phyloP scores from a whole-genome alignment of 768 basidiomycete species.

The Lactarius indigo region DNA sequence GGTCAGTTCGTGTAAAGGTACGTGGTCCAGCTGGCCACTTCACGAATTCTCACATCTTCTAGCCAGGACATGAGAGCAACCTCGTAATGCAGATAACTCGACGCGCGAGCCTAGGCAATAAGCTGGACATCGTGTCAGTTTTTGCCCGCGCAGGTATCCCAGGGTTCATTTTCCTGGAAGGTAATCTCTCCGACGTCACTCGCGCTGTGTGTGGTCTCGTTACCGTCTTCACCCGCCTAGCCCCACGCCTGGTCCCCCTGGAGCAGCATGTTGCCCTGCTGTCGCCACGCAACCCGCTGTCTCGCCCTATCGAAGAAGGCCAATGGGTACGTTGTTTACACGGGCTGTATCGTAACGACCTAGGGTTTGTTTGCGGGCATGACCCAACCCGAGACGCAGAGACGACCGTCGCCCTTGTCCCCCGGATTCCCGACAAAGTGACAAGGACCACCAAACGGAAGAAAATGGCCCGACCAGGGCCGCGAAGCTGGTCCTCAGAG shows the following conservation, averaged over 20 bases:
- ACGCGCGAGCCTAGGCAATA: too few species aligned
- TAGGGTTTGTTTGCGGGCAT: not conserved
- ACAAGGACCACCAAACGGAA: not conserved
- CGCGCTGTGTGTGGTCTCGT: not conserved
- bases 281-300: not conserved
- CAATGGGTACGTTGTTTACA: not conserved
- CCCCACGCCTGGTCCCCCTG: not conserved
- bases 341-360: not conserved
- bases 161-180: not conserved
- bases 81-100: too few species aligned
- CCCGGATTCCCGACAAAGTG: not conserved
- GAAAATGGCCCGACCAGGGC: not conserved
- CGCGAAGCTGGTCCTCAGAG: too few species aligned
- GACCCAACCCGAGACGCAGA: not conserved
- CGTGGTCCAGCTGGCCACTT: too few species aligned
- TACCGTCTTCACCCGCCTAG: not conserved
- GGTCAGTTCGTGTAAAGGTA: too few species aligned
- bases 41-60: too few species aligned
- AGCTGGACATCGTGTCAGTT: not conserved
- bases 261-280: not conserved
- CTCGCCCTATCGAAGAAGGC: not conserved
- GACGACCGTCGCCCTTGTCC: not conserved
- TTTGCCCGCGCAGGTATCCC: not conserved
- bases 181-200: not conserved
- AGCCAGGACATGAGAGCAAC: too few species aligned